These are phyloP conservation scores for Golubevia sp. DNA, from an alignment of 1,284 basidiomycete species.

Conservation along the genomic window DNA sequence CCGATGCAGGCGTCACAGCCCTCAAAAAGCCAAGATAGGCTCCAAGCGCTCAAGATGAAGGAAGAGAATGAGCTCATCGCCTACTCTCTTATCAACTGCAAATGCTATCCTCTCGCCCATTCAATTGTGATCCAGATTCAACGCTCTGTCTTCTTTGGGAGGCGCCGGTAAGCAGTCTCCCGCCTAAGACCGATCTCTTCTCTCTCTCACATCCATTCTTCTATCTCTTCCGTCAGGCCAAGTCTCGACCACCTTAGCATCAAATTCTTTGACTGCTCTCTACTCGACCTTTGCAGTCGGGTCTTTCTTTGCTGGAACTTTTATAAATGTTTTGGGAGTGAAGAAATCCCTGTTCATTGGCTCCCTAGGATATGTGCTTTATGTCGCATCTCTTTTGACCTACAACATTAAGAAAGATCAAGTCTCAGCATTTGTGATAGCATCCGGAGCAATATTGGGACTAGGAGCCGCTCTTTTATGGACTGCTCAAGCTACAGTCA, in stretches of 20 bases:
- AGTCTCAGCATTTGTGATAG: conserved; percentile 44
- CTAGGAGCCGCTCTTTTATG: conserved; percentile 45
- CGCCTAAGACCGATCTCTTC: conserved; percentile 19
- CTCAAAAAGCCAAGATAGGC: conserved; percentile 24
- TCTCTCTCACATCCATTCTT: conserved; percentile 1
- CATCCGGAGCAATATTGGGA: conserved; percentile 45
- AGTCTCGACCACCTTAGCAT: no score
- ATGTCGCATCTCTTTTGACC: conserved; percentile 35
- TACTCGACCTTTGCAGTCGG: conserved; percentile 43
- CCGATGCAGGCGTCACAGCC: no score
- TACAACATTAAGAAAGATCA: conserved; percentile 41
- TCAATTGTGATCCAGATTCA: conserved; percentile 9
- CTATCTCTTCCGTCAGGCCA: not conserved
- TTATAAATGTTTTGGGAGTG: conserved; percentile 45
- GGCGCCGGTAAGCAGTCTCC: conserved; percentile 28
- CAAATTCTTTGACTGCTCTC: not conserved
- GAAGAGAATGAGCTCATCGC: not conserved
- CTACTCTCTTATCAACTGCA: not conserved
- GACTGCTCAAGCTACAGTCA: conserved; percentile 43
- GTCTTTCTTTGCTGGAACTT: conserved; percentile 45
- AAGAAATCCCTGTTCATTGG: conserved; percentile 34
- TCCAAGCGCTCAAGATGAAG: not conserved
- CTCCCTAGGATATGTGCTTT: conserved; percentile 43
- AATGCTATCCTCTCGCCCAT: not conserved
- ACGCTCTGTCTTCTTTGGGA: no score